Base-by-base conservation (phyloP, 2,329 filamentous ascomycete genomes). In the Cladosporium sp. region DNA sequence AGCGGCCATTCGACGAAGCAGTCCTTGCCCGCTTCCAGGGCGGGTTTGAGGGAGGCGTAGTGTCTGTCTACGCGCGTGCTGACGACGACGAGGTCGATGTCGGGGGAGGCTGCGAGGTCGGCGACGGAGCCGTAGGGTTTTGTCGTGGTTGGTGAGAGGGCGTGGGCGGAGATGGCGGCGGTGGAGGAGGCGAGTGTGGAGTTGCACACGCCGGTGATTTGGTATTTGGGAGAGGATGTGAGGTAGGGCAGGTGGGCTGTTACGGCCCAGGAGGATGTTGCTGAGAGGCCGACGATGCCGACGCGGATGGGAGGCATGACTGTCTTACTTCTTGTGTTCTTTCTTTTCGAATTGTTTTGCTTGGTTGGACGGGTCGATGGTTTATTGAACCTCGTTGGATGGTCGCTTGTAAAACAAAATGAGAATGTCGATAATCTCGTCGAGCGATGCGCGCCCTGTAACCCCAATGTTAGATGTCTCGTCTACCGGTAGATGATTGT, bases 171-270 rank as follows among this genome's bases (percentile, higher is more conserved):
- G 40, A 77, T 73, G 4, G 77, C 72, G 13, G 60, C 65, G 40
- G 66, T 55, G 0, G 75, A 73, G 1, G 71, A 70, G 6, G 70
- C 65, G 32, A 70, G 61, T 9, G 66, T 71, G 15, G 71, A 73
- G 61, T 80, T 80, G 56, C 73, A 71, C 1, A 80, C 65, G 7
- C 76, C 76, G n/a, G 71, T 69, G 52, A 80, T 72, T 24, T 72
- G 63, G 60, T 77, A 79, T 5, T 68, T 62, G 3, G 65, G 45
- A 7, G 73, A 72, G 0, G 72, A 63, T 0, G 77, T 77, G 2
- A 85, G 75, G 60, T 83, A 84, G 0, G 83, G 80, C 0, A 85
- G 73, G 58, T 85, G 82, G 2, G 76, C 79, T 20, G 61, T 57
- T 27, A 68, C 70, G 2, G 79, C 80, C 81, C 81, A 85, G 0